phyloP scores from a whole-genome alignment of 768 basidiomycete genomes.

The Suillus decipiens region DNA sequence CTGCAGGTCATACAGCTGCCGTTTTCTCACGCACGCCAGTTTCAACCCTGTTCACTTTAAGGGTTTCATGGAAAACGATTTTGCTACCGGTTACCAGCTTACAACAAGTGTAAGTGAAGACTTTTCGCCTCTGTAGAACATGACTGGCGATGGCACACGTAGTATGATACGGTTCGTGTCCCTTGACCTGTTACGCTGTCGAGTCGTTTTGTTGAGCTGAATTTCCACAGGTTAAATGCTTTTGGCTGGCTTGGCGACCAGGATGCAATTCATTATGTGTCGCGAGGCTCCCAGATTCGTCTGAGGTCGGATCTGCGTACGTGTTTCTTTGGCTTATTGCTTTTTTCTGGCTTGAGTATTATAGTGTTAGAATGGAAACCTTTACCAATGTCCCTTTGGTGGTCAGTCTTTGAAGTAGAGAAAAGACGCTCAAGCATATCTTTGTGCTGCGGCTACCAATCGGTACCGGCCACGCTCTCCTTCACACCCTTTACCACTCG shows the following conservation, averaged over 20 bases:
- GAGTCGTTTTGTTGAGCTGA: constrained; percentile 14
- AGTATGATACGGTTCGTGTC: constrained; percentile 78
- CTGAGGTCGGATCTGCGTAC: constrained; percentile 60
- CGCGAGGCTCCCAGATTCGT: constrained; percentile 94
- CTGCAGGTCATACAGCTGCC: constrained; percentile 95
- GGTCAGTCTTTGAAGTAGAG: constrained; percentile 97
- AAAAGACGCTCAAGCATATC: constrained; percentile 98
- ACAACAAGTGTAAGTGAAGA: too few relatives aligned
- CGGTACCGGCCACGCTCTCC: constrained; percentile 97
- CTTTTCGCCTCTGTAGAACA: constrained; percentile 84
- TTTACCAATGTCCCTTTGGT: constrained; percentile 99
- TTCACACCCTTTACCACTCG: constrained; percentile 99
- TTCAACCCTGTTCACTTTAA: constrained; percentile 93
- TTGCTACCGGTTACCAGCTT: constrained; percentile 96
- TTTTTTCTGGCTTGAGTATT: constrained; percentile 86
- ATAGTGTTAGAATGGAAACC: constrained; percentile 97
- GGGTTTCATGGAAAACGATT: constrained; percentile 98
- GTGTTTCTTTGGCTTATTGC: constrained; percentile 4
- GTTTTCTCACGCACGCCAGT: constrained; percentile 94
- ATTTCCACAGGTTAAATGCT: constrained; percentile 86
- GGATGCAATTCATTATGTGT: constrained; percentile 99
- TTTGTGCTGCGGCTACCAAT: constrained; percentile 97
- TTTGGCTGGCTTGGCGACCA: constrained; percentile 99
- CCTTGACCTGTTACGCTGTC: constrained; percentile 1
- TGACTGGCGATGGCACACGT: constrained; percentile 99